Evolutionary conservation across 1,139 yeast species (phyloP), one percentile per base, ranked within the genome.

Genomic region (Yamadazyma jaroonii): DNA sequence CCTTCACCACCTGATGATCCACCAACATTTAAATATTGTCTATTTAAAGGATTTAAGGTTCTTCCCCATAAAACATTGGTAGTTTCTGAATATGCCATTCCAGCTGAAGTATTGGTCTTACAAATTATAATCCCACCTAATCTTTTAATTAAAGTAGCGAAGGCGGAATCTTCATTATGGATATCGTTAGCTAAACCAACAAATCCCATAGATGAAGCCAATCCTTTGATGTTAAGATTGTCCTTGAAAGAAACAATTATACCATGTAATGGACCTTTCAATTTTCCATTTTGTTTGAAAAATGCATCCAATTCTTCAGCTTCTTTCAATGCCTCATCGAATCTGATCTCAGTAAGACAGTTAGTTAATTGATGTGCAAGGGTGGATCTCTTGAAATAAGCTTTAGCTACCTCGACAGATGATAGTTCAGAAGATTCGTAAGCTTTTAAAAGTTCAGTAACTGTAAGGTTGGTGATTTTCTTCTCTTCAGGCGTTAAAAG

Each of bases 221-320:
- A 45, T 1, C 77, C 82, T 36, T 62, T 67, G 50, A 68, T 77
- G 44, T 74, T 70, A 59, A 81, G 72, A 48, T 83, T 88, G 54
- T 84, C 94, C 51, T 84, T 84, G 40, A 84, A 61, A 1, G 90
- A 82, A 27, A 84, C 61, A n/a, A 90, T 89, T 25, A 84, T 61
- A 12, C 94, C 94, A 51, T 84, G 92, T 40, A 84, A 64, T 6
- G 88, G 87, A 27, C 94, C 94, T 35, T 78, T 59, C 0, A 81
- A 60, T 49, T 75, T 73, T 10, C 87, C 86, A 36, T 68, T 56
- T 36, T 64, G 58, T 31, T 62, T 62, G 38, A 64, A 65, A 48
- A 76, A 68, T 5, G 50, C 57, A 39, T 63, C 69, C 42, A 62
- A 52, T 21, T 37, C 50, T 42, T 57, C 40, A 4, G 68, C 67